Base-by-base conservation (phyloP, 148 eudicot genomes). In the Hydrangea macrophylla region DNA sequence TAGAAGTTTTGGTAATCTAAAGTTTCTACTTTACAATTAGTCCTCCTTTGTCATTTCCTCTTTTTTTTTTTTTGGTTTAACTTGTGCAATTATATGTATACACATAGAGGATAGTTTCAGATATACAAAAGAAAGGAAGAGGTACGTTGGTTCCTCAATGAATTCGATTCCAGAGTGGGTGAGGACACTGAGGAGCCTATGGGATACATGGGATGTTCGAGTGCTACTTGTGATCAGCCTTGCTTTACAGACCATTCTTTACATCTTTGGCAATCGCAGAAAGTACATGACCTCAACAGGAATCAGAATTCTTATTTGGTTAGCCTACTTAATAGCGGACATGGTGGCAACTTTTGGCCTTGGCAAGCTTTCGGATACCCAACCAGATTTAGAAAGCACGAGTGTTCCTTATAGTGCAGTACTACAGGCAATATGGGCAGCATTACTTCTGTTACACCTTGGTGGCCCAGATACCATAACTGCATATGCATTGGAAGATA, bases 401-500 rank as follows among this genome's bases (percentile, higher is more conserved):
- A 35, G 8, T 35, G 39, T 3, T 35, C 8, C 39, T 35, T 3
- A 35, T 13, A 54, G 24, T 54, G 27, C 9, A n/a, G n/a, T n/a
- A 54, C 24, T 24, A 1, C 2, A 1, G 28, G 57, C 26, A 54
- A 22, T 23, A 45, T 6, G 13, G 13, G 2, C 17, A 45, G 13
- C 2, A 45, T 2, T 45, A 17, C 13, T 45, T 2, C 13, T 54
- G 57, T 23, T 54, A 9, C 11, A 54, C 28, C 57, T 54, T 24
- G 57, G 26, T 54, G 57, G 57, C 9, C 57, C 57, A 22, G 57
- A 54, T 24, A 54, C 57, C 28, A 54, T 54, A 54, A 54, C 57
- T 0, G 57, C 57, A 18, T 54, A 54, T 23, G 22, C 57, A 0
- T 2, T 54, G 8, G 57, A 54, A 20, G 57, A 54, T 54, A 54